Evolutionary conservation across 2,329 filamentous ascomycete genomes (phyloP), one percentile per base, ranked within the genome.

Genomic region (Pseudogymnoascus sp.): DNA sequence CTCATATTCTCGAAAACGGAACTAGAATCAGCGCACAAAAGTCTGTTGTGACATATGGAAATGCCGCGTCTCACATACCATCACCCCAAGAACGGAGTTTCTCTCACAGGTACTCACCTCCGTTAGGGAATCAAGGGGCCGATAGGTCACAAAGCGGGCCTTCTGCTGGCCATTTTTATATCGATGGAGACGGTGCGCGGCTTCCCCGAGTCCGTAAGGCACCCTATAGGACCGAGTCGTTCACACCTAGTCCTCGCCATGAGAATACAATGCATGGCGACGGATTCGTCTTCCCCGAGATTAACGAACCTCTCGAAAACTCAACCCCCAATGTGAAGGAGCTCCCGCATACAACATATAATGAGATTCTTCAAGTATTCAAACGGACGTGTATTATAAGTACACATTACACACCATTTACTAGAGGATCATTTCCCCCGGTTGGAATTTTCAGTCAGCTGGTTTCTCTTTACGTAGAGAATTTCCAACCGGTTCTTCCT

Each of bases 401-500:
- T n/a, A 62, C 59, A 9, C 59, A 62, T 53, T 67, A 62, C 35
- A 20, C 62, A 2, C 37, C 59, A 1, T 67, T 65, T 38, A 30
- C 62, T 37, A 33, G 38, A 8, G 50, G 38, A 12, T 50, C 59
- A n/a, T 67, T 68, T 47, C 66, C 66, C 38, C 62, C 66, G 14
- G 20, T 58, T 12, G 57, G 64, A 15, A 30, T 47, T 11, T 39
- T 69, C 7, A 61, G 60, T 30, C 41, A 59, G 18, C 75, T 73
- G 41, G 63, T 77, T 47, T 47, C 62, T n/a, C 67, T 68, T 20
- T 78, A 74, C 64, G 72, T 75, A 22, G 67, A 71, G 38, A 69
- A 71, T 43, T 77, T 76, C 33, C 73, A 76, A 41, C 65, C 71
- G 2, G 70, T 72, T 57, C 74, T 76, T 57, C 76, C 76, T 6